Evolutionary conservation across 208 protist genomes (phyloP), one percentile per base, ranked within the genome.

Genomic region (Crithidia fasciculata): DNA sequence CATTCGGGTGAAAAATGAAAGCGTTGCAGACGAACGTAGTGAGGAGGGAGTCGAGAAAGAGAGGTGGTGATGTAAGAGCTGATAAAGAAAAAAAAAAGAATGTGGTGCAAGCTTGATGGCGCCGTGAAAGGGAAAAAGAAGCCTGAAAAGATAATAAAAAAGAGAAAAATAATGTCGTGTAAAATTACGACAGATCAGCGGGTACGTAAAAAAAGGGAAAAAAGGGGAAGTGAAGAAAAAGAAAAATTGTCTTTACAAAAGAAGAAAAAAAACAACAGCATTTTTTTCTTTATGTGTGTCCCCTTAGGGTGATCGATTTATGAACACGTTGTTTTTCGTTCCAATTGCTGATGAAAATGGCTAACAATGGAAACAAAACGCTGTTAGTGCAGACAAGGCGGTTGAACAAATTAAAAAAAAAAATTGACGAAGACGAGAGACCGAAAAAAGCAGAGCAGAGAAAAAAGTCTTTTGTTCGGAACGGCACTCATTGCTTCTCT

Each of bases 281-380:
- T 28, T 28, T 28, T 28, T 28, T 28, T 28, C 28, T 28, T 28
- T 55, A 54, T 0, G 52, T 28, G n/a, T 49, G 60, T n/a, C 39
- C 55, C 59, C 50, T 41, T 61, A 50, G 52, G 52, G 54, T 39
- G 53, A 70, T 70, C 65, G 65, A 70, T 70, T 70, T 53, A 59
- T 39, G 28, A 39, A 57, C 28, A 70, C 2, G 50, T 12, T 10
- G 49, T 44, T 52, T 61, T 43, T 39, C 41, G 65, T 61, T 70
- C 52, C 65, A 19, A 61, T 16, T 61, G 65, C 39, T 53, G n/a
- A 59, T 61, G 65, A 40, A 59, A 70, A 53, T 57, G 53, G 43
- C 53, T 61, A 50, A 61, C 65, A 70, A 28, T 61, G 19, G 39
- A 61, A 61, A 61, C 52, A 43, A 70, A 44, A 53, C 39, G 65